Percentiles rank a stretch among this genome's conserved stretches.
Conservation (phyloP, 495 filamentous ascomycete genomes). For the Aspergillus saccharolyticus region DNA sequence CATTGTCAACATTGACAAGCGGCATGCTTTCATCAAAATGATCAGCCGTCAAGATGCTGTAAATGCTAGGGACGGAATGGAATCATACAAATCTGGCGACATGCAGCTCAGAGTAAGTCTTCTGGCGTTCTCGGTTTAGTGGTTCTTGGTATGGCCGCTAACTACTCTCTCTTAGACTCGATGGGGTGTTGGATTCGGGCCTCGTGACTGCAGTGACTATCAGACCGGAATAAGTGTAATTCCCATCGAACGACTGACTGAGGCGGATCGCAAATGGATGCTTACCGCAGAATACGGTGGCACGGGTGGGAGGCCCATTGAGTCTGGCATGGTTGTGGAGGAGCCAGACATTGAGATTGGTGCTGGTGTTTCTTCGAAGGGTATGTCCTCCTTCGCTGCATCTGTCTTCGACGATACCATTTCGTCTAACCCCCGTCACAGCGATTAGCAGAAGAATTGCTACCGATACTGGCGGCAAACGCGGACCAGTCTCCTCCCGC, state of each 20-base stretch:
- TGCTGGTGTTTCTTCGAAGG: conserved; percentile 91
- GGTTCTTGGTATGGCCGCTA: conserved; percentile 8
- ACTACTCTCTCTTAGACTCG: conserved; percentile 57
- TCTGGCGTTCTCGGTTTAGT: background rate
- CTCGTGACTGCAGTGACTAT: conserved; percentile 96
- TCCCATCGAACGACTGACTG: conserved; percentile 84
- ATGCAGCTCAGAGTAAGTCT: conserved; percentile 72
- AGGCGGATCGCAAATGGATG: conserved; percentile 97
- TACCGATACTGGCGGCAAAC: conserved; percentile 68
- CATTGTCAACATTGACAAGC: conserved; percentile 95
- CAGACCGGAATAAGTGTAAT: conserved; percentile 88
- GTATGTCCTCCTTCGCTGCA: conserved; percentile 23
- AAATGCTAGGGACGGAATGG: conserved; percentile 84
- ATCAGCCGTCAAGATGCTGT: conserved; percentile 79
- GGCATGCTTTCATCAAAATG: conserved; percentile 99
- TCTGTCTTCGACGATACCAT: background rate
- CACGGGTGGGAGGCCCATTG: conserved; percentile 76
- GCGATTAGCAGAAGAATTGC: conserved; percentile 81
- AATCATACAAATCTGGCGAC: conserved; percentile 64
- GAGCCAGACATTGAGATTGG: conserved; percentile 99
- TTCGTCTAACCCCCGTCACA: conserved; percentile 17
- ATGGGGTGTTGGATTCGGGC: conserved; percentile 97
- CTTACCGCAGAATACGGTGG: conserved; percentile 89
- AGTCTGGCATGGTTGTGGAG: conserved; percentile 81
- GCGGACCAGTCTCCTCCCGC: conserved; percentile 67